Base-by-base conservation (phyloP, 192 early-diverging fungal species). In the Chytriomyces sp. region DNA sequence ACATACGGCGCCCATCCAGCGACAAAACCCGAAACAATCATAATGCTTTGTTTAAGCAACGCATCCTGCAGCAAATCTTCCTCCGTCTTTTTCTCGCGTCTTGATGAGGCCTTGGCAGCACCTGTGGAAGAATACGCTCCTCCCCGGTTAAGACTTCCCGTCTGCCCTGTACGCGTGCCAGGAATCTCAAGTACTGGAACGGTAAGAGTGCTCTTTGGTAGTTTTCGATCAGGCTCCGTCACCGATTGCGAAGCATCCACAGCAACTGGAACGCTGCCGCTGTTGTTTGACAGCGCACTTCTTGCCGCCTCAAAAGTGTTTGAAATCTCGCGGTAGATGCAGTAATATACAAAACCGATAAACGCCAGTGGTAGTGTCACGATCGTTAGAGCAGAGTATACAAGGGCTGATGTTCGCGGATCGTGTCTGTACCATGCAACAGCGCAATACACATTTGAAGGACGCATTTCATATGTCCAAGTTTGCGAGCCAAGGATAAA, bases 301-400 rank as follows among this genome's bases (percentile, higher is more conserved):
- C 66, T 47, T 43, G 66, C 2, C 53, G 53, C 53, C 3, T 57
- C 16, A 2, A 57, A 57, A 20, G 2, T 57, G 16, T 57, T 2
- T 1, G 53, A 13, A 13, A 24, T 47, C 45, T 35, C 16, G 10
- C 24, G 28, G 45, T 67, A 67, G 18, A 67, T 67, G 10, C 16
- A 46, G 66, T 11, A 43, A 49, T 67, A 67, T 1, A 28, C 66
- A 10, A 5, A 67, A 5, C 66, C 66, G 24, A 67, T 67, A 13
- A 67, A 67, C 8, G 16, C 28, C 10, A 46, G 13, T 8, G 66
- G 66, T 5, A 28, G 43, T 0, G 24, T 24, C 44, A 43, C 10
- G 0, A 28, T 46, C 9, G 45, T 16, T 11, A 67, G 16, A 47
- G 13, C 18, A 46, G 16, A n/a, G 16, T 16, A 43, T 5, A 18